phyloP scores from a whole-genome alignment of 495 filamentous ascomycete genomes.

The Jackrogersella minutella region DNA sequence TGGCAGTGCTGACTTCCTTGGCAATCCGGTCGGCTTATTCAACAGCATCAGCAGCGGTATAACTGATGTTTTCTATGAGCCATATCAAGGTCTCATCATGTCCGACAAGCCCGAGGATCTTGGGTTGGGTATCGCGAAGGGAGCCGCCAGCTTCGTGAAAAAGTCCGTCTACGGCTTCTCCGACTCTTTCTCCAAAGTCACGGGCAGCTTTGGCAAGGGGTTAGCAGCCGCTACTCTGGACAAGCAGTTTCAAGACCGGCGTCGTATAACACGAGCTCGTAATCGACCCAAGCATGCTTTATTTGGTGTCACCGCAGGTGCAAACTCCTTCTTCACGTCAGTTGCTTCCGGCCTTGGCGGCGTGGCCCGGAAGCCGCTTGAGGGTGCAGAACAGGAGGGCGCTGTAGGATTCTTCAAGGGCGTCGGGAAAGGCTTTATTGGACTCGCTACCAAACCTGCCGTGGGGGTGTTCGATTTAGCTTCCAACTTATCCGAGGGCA shows the following conservation, averaged over 20 bases:
- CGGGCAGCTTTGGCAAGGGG: slow-evolving; percentile 94
- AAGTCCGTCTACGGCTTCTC: slow-evolving; percentile 97
- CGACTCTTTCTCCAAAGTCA: slow-evolving; percentile 95
- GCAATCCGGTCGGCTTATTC: slow-evolving; percentile 96
- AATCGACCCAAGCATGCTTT: slow-evolving; percentile 97
- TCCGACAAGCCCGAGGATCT: slow-evolving; percentile 94
- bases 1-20: slow-evolving; percentile 97
- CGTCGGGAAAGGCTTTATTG: slow-evolving; percentile 92
- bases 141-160: slow-evolving; percentile 95
- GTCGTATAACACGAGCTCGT: slow-evolving; percentile 89
- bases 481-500: slow-evolving; percentile 93
- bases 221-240: slow-evolving; percentile 94
- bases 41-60: slow-evolving; percentile 98
- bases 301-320: slow-evolving; percentile 94
- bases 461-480: slow-evolving; percentile 97
- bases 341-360: slow-evolving; percentile 94
- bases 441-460: slow-evolving; percentile 92
- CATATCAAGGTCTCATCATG: slow-evolving; percentile 96
- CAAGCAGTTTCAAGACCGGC: slow-evolving; percentile 97
- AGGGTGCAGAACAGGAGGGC: slow-evolving; percentile 96
- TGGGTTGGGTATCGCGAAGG: slow-evolving; percentile 93
- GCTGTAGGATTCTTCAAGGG: slow-evolving; percentile 95
- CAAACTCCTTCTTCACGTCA: slow-evolving; percentile 90
- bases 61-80: slow-evolving; percentile 98
- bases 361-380: slow-evolving; percentile 88